Evolutionary conservation across 768 basidiomycete species (phyloP).

Genomic region (Tulasnella calospora): DNA sequence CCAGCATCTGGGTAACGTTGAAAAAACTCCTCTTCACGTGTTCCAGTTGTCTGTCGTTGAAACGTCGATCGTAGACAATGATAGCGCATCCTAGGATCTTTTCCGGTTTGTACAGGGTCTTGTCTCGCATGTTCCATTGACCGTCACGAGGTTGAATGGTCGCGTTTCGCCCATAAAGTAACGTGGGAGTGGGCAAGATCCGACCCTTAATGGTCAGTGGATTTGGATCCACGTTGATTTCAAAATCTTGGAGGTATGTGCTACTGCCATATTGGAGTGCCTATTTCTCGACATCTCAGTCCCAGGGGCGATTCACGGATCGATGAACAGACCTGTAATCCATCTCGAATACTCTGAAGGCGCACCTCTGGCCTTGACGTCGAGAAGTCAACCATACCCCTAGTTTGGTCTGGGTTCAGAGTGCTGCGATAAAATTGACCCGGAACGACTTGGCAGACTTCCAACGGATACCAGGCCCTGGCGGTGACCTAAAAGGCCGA

Average conservation of each 20-base stretch:
- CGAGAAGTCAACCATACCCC: slow-evolving; percentile 58
- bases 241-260: slow-evolving; percentile 68
- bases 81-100: slow-evolving; percentile 56
- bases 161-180: slow-evolving; percentile 52
- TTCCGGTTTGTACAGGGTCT: slow-evolving; percentile 52
- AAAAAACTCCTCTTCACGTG: slow-evolving; percentile 49
- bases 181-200: slow-evolving; percentile 56
- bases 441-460: slow-evolving; percentile 54
- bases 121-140: slow-evolving; percentile 67
- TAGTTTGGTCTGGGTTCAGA: slow-evolving; percentile 43
- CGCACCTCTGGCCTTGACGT: slow-evolving; percentile 58
- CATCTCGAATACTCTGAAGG: slow-evolving; percentile 50
- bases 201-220: slow-evolving; percentile 59
- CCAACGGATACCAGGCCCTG: slow-evolving; percentile 57
- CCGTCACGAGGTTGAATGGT: slow-evolving; percentile 61
- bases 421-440: slow-evolving; percentile 73
- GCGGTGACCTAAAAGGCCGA: neutral
- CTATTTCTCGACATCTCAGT: slow-evolving; percentile 12
- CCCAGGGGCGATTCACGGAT: slow-evolving; percentile 33
- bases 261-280: slow-evolving; percentile 58
- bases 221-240: slow-evolving; percentile 55
- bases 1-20: slow-evolving; percentile 36
- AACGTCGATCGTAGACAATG: slow-evolving; percentile 61
- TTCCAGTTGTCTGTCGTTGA: slow-evolving; percentile 44
- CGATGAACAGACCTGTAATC: slow-evolving; percentile 47